These are phyloP conservation scores for Kwoniella bestiolae DNA, from an alignment of 768 basidiomycete genomes.

Conservation along the genomic window DNA sequence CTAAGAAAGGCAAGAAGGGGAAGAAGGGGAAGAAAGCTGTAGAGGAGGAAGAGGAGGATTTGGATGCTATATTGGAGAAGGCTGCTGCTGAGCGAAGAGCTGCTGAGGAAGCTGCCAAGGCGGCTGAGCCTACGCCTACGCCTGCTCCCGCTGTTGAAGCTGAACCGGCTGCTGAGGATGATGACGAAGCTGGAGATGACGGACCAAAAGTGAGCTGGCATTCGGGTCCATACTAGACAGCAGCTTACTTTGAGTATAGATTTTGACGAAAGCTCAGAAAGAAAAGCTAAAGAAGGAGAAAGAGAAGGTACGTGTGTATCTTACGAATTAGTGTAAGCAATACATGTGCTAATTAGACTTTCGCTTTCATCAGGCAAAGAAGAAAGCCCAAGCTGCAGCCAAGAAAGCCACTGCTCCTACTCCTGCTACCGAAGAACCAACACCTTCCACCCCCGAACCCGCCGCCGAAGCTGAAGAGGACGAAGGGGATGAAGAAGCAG, in stretches of 20 bases:
- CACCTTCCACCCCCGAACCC: constrained; percentile 38
- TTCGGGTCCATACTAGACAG: neutral
- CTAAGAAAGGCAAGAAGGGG: constrained; percentile 53
- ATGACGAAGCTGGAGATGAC: constrained; percentile 45
- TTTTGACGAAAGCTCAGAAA: constrained; percentile 94
- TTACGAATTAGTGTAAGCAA: too few relatives aligned
- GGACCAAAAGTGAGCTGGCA: constrained; percentile 61
- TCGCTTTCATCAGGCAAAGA: constrained; percentile 71
- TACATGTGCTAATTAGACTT: constrained; percentile 6
- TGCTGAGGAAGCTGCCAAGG: constrained; percentile 18
- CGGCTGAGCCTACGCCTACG: constrained; percentile 4
- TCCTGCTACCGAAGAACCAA: constrained; percentile 55
- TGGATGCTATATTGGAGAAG: constrained; percentile 26
- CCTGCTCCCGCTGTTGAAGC: constrained; percentile 40
- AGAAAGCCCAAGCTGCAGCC: constrained; percentile 88
- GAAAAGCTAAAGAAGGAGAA: constrained; percentile 94
- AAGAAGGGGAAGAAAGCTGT: constrained; percentile 41
- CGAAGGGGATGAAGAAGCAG: constrained; percentile 67
- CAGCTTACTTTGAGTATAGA: constrained; percentile 60
- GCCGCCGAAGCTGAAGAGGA: constrained; percentile 68
- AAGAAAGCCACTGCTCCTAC: constrained; percentile 64
- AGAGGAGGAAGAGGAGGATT: constrained; percentile 32
- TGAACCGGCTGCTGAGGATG: constrained; percentile 33
- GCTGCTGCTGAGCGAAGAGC: constrained; percentile 27
- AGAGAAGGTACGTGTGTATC: constrained; percentile 70